These are phyloP conservation scores for Nakaseomyces bracarensis DNA, from an alignment of 1,139 yeast species.

Conservation along the genomic window DNA sequence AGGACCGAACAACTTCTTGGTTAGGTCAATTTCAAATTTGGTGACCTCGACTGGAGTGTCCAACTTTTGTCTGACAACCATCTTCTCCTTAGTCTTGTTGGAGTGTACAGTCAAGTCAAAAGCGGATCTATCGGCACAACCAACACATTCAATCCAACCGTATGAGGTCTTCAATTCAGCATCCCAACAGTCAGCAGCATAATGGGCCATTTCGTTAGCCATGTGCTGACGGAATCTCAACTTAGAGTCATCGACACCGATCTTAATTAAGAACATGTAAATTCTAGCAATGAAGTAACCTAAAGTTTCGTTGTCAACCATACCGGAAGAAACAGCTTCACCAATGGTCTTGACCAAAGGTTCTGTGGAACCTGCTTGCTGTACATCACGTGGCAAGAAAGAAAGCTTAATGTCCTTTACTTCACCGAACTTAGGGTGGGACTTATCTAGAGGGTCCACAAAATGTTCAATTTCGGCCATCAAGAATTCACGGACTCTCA, in stretches of 20 bases:
- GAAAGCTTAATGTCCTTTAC: slow-evolving; percentile 64
- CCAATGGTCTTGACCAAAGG: slow-evolving; percentile 63
- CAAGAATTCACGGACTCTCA: slow-evolving; percentile 95
- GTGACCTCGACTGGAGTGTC: slow-evolving; percentile 79
- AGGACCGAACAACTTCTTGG: slow-evolving; percentile 96
- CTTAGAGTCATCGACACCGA: slow-evolving; percentile 80
- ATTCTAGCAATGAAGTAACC: slow-evolving; percentile 96
- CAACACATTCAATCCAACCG: slow-evolving; percentile 99
- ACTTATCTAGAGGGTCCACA: slow-evolving; percentile 85
- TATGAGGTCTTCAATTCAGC: slow-evolving; percentile 92
- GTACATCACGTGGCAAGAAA: slow-evolving; percentile 79
- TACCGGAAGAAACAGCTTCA: slow-evolving; percentile 77
- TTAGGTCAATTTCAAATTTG: slow-evolving; percentile 71
- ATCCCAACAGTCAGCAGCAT: slow-evolving; percentile 99
- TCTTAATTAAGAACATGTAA: slow-evolving; percentile 69
- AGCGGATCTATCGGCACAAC: slow-evolving; percentile 99
- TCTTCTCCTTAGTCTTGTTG: slow-evolving; percentile 87
- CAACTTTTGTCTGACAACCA: slow-evolving; percentile 86
- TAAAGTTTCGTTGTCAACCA: slow-evolving; percentile 93
- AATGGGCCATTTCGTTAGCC: slow-evolving; percentile 99
- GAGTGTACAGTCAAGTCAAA: slow-evolving; percentile 94
- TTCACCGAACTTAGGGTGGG: slow-evolving; percentile 70
- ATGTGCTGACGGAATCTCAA: slow-evolving; percentile 97
- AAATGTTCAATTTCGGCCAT: slow-evolving; percentile 99
- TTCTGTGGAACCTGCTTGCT: slow-evolving; percentile 74